Conservation (phyloP, 257 asterid species). For the Plantago elongata region DNA sequence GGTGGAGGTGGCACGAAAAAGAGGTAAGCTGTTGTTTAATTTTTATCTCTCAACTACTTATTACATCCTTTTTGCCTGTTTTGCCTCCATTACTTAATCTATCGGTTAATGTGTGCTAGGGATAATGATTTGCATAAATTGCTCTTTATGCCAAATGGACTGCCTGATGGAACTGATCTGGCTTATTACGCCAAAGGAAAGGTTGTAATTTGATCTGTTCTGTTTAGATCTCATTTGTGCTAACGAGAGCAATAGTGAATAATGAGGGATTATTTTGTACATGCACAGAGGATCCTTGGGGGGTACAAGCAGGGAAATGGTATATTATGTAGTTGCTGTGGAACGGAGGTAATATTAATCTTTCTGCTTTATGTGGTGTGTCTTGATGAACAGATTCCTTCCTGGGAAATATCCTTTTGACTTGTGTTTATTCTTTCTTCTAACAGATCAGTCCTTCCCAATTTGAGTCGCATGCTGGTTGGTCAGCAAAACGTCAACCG, state of each 20-base stretch:
- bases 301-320: constrained; percentile 97
- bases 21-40: constrained; percentile 42
- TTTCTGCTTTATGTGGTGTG: constrained; percentile 7
- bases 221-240: constrained; percentile 13
- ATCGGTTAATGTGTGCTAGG: constrained; percentile 35
- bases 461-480: constrained; percentile 97
- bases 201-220: constrained; percentile 44
- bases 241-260: constrained; percentile 12
- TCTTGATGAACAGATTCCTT: constrained; percentile 8
- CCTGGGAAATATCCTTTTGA: constrained; percentile 9
- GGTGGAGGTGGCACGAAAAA: constrained; percentile 72
- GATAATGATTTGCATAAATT: constrained; percentile 89
- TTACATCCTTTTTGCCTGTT: not conserved
- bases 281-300: constrained; percentile 71
- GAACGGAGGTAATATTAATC: constrained; percentile 50
- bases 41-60: not conserved
- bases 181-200: constrained; percentile 94
- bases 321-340: constrained; percentile 84
- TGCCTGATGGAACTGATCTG: constrained; percentile 95
- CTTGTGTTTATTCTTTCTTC: constrained; percentile 14
- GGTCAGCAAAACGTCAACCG: constrained; percentile 99
- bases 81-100: constrained; percentile 4
- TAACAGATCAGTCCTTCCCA: constrained; percentile 97
- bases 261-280: constrained; percentile 7
- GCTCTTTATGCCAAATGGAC: constrained; percentile 95